These are phyloP conservation scores for Limnomonas spitsbergensis DNA, from an alignment of 139 green algal genomes.

Conservation along the genomic window DNA sequence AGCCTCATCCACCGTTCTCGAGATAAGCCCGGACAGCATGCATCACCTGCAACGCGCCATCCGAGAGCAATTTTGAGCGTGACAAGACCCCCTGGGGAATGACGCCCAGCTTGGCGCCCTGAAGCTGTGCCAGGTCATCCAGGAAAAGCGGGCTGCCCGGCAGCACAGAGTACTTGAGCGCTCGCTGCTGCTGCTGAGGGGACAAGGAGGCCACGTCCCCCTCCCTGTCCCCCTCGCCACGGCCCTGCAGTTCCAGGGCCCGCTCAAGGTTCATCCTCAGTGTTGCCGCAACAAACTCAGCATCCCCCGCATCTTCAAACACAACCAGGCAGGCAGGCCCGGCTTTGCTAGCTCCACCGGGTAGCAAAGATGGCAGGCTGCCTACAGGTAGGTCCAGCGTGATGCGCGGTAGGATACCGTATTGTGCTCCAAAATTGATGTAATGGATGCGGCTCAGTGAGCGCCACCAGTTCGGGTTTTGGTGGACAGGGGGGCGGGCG, in stretches of 20 bases:
- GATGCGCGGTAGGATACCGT: constrained; percentile 32
- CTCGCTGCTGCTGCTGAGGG: too few species aligned
- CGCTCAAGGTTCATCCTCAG: background rate
- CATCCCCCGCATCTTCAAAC: constrained; percentile 32
- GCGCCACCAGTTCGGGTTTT: constrained; percentile 34
- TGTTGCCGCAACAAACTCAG: constrained; percentile 29
- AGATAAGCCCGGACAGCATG: too few species aligned
- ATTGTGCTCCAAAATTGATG: constrained; percentile 34
- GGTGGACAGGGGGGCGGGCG: too few species aligned
- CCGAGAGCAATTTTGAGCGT: background rate
- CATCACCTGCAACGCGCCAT: background rate
- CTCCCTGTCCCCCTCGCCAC: too few species aligned
- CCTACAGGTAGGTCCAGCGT: background rate
- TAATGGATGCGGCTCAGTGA: constrained; percentile 28
- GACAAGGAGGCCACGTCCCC: too few species aligned
- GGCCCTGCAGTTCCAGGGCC: background rate
- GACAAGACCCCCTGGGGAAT: background rate
- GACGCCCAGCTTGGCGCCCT: constrained; percentile 1
- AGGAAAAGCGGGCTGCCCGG: background rate
- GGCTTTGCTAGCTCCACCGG: background rate
- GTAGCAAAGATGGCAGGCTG: background rate
- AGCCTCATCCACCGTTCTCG: too few species aligned
- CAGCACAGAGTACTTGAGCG: background rate
- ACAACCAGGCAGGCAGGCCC: constrained; percentile 12
- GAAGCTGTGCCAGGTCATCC: constrained; percentile 4